phyloP scores from a whole-genome alignment of 306 rosid species.

The Lathyrus tuberosus region DNA sequence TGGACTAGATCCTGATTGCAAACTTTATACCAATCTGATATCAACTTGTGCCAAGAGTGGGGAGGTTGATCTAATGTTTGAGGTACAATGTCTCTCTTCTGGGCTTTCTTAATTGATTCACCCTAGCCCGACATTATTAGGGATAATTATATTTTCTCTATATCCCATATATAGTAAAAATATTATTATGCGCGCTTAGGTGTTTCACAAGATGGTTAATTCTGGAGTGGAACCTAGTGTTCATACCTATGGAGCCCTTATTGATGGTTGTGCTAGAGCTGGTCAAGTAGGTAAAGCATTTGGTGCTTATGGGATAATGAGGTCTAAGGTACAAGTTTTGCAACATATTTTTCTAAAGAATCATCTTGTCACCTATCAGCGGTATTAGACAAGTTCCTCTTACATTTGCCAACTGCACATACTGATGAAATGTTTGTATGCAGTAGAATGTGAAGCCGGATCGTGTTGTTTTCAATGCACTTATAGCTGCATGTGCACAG shows the following conservation, averaged over 20 bases:
- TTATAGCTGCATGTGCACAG: slow-evolving; percentile 93
- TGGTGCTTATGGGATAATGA: slow-evolving; percentile 97
- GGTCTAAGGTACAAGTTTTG: slow-evolving; percentile 83
- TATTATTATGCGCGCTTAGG: slow-evolving; percentile 50
- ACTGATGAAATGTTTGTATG: slow-evolving; percentile 74
- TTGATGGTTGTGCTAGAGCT: slow-evolving; percentile 98
- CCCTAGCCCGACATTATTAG: slow-evolving; percentile 24
- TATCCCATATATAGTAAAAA: slow-evolving; percentile 29
- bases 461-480: slow-evolving; percentile 99
- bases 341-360: slow-evolving; percentile 25
- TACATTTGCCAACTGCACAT: slow-evolving; percentile 39
- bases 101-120: slow-evolving; percentile 32
- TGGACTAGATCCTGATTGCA: slow-evolving; percentile 83
- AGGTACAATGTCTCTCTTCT: slow-evolving; percentile 65
- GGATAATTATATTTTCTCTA: slow-evolving; percentile 21
- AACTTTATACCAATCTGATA: slow-evolving; percentile 93
- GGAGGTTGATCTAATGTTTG: slow-evolving; percentile 91
- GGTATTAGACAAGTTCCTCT: slow-evolving; percentile 27
- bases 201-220: slow-evolving; percentile 91
- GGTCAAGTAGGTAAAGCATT: slow-evolving; percentile 98
- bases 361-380: background rate
- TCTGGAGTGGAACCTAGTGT: slow-evolving; percentile 86
- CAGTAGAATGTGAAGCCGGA: slow-evolving; percentile 99
- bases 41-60: slow-evolving; percentile 94
- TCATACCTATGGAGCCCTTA: slow-evolving; percentile 92